Percentiles rank a stretch among this genome's conserved stretches.
phyloP scores from a whole-genome alignment of 306 rosid genomes.

The Gillenia trifoliata region DNA sequence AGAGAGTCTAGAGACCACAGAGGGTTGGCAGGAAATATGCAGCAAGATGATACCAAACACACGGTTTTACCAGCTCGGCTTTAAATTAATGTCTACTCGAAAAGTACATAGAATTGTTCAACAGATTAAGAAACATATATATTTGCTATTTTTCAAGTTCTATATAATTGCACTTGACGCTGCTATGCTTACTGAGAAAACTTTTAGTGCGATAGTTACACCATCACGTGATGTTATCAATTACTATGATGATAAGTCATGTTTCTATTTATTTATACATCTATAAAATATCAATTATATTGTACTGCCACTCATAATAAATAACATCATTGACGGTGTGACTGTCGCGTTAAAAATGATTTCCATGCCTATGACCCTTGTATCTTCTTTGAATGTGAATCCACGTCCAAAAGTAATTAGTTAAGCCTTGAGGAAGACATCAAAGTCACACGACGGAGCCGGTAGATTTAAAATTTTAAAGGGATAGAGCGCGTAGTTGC shows the following conservation, averaged over 20 bases:
- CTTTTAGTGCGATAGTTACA: too few relatives aligned
- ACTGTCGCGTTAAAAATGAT: too few relatives aligned
- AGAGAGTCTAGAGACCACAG: not conserved
- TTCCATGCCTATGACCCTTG: too few relatives aligned
- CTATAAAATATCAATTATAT: too few relatives aligned
- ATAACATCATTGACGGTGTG: too few relatives aligned
- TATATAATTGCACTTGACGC: not conserved
- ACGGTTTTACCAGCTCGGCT: constrained; percentile 42
- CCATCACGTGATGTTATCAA: too few relatives aligned
- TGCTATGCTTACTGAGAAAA: too few relatives aligned
- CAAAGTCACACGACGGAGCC: constrained; percentile 6
- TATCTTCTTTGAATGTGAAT: too few relatives aligned
- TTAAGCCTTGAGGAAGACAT: not conserved
- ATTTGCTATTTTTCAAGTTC: not conserved
- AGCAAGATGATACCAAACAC: constrained; percentile 54
- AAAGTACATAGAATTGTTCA: not conserved
- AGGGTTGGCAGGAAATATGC: constrained; percentile 28
- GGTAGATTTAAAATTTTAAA: not conserved
- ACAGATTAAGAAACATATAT: not conserved
- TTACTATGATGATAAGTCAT: too few relatives aligned
- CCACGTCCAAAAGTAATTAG: too few relatives aligned
- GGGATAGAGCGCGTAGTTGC: not conserved
- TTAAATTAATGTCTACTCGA: constrained; percentile 1
- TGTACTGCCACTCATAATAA: too few relatives aligned
- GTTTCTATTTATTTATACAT: too few relatives aligned